Evolutionary conservation across 768 basidiomycete species (phyloP), one percentile per base, ranked within the genome.

Genomic region (Mycena amicta): DNA sequence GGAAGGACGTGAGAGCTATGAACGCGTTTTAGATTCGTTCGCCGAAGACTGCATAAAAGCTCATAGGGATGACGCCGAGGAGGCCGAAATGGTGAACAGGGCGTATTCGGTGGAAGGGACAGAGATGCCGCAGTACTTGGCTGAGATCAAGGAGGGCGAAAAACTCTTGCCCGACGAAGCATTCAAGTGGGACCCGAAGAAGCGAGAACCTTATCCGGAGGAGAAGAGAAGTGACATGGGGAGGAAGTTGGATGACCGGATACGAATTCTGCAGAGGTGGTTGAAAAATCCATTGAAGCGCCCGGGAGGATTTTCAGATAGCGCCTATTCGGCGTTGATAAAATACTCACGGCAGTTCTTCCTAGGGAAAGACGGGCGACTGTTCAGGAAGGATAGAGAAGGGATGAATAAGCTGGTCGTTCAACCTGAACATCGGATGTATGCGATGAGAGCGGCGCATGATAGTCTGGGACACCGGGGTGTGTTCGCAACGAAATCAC

Each of bases 381-480:
- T 70, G 15, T 71, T 64, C 25, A 28, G 53, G 28, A 54, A 56
- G 26, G 51, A 40, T 0, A 26, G 5, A 3, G 45, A 60, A 1
- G 31, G 45, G 2, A 46, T 22, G 18, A 66, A 70, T 28, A 63
- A 65, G 39, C 26, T 72, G 15, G 63, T 71, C 5, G 54, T 72
- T 1, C 55, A 61, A 1, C 33, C 26, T n/a, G 55, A 62, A 15
- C 20, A 65, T 12, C 23, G 69, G 6, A 64, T 65, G 50, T 57
- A 54, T 20, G 68, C 72, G 51, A 22, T 73, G 52, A 31, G 29
- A 39, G 53, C 54, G 0, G 57, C 62, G 2, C 72, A 72, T 52
- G 61, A 74, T 31, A 26, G 45, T 5, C 23, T 69, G 4, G 72
- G 70, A 41, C 70, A 74, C 55, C 57, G 66, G 54, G 69, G 69